Conservation (phyloP, 2,329 filamentous ascomycete species). For the Colletotrichum theobromicola region DNA sequence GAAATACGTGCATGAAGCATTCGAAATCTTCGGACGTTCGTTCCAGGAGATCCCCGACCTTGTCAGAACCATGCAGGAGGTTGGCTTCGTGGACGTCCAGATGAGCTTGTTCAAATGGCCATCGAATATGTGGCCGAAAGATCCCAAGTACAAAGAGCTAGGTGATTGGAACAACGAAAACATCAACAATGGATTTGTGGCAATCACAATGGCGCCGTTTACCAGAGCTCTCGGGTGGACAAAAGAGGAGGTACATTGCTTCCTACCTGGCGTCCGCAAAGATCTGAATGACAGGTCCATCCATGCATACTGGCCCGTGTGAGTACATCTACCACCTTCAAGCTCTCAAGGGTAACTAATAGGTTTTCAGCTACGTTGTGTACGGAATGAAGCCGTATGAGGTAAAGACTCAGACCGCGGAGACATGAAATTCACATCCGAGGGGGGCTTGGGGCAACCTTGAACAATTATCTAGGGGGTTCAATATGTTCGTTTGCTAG, state of each 20-base stretch:
- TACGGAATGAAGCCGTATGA: no score
- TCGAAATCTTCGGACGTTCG: constrained; percentile 29
- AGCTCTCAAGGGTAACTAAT: no score
- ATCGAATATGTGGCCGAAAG: constrained; percentile 33
- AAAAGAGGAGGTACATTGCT: constrained; percentile 31
- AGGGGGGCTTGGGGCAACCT: no score
- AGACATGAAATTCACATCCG: no score
- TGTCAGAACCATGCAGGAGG: constrained; percentile 27
- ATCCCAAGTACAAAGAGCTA: constrained; percentile 31
- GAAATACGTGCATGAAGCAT: neutral
- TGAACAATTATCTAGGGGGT: no score
- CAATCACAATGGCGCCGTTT: constrained; percentile 37
- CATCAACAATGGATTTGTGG: constrained; percentile 33
- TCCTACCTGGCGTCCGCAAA: constrained; percentile 33
- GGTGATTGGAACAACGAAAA: constrained; percentile 27
- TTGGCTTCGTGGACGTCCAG: constrained; percentile 34
- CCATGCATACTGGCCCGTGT: constrained; percentile 35
- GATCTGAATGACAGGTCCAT: constrained; percentile 32
- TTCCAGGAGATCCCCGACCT: constrained; percentile 24
- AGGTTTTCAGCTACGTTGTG: no score
- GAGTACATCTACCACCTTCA: no score
- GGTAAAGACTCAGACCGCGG: no score
- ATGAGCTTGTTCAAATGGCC: constrained; percentile 34
- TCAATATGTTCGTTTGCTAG: no score
- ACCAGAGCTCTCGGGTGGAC: constrained; percentile 35